Conservation (phyloP, 805 yeast species). For the Saccharomycopsis microspora region DNA sequence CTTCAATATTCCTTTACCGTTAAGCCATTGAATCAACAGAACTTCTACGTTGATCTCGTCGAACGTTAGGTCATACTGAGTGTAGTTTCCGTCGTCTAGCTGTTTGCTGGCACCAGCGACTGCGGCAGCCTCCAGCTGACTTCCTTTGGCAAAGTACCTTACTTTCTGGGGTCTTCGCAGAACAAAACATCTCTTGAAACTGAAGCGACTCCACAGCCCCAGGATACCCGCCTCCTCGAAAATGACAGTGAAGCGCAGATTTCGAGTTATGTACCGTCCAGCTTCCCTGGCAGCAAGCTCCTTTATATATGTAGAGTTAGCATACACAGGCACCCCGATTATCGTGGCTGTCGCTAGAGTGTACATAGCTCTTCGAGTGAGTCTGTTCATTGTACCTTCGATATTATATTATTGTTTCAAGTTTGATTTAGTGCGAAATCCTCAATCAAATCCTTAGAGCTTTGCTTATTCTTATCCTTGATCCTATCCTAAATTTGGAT, state of each 20-base stretch:
- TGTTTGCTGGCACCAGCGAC: slow-evolving; percentile 27
- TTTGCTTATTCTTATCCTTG: too few relatives aligned
- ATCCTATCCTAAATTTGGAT: too few relatives aligned
- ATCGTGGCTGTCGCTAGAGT: too few relatives aligned
- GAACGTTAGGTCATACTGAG: slow-evolving; percentile 87
- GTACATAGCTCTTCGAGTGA: too few relatives aligned
- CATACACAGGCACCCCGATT: too few relatives aligned
- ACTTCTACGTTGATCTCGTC: slow-evolving; percentile 75
- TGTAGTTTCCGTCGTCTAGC: slow-evolving; percentile 85
- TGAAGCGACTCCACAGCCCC: slow-evolving; percentile 89
- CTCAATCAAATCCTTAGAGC: too few relatives aligned
- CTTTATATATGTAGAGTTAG: slow-evolving; percentile 38
- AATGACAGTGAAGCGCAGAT: slow-evolving; percentile 70
- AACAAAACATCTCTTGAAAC: slow-evolving; percentile 75
- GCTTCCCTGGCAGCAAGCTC: slow-evolving; percentile 73
- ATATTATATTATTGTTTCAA: too few relatives aligned
- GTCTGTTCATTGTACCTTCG: too few relatives aligned
- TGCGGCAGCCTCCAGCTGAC: slow-evolving; percentile 61
- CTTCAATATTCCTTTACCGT: slow-evolving; percentile 79
- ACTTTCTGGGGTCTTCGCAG: slow-evolving; percentile 63
- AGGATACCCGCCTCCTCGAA: slow-evolving; percentile 84
- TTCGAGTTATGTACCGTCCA: slow-evolving; percentile 76
- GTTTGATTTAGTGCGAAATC: too few relatives aligned
- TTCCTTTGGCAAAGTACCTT: slow-evolving; percentile 51
- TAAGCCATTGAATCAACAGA: slow-evolving; percentile 77